These are phyloP conservation scores for Dalbergia oliveri DNA, from an alignment of 306 rosid species.

Conservation along the genomic window DNA sequence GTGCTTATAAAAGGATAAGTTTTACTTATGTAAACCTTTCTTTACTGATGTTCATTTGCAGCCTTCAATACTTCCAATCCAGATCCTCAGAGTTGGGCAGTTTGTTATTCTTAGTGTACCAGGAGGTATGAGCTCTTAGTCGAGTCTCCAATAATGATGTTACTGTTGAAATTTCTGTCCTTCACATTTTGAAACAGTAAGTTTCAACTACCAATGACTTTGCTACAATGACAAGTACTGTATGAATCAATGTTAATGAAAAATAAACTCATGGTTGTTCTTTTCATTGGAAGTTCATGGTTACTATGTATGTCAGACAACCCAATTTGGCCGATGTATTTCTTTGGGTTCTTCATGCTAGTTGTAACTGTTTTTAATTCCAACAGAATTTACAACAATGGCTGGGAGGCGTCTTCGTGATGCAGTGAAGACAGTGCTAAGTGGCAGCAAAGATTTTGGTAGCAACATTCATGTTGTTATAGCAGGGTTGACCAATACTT, in stretches of 20 bases:
- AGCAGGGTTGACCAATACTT: constrained; percentile 95
- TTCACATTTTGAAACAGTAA: background rate
- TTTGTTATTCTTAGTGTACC: constrained; percentile 91
- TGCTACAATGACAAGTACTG: constrained; percentile 30
- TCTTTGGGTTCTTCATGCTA: constrained; percentile 42
- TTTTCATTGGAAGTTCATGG: constrained; percentile 5
- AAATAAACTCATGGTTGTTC: background rate
- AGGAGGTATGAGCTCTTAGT: constrained; percentile 68
- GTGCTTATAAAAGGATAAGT: constrained; percentile 10
- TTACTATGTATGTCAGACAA: background rate
- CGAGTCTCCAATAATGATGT: constrained; percentile 9
- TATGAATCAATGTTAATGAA: constrained; percentile 11
- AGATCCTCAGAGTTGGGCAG: constrained; percentile 87
- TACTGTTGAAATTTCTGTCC: constrained; percentile 35
- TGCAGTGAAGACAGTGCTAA: constrained; percentile 81
- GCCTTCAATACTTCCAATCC: constrained; percentile 98
- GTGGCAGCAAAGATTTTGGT: constrained; percentile 53
- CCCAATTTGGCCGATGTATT: constrained; percentile 8
- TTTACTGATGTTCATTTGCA: constrained; percentile 48
- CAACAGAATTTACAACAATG: constrained; percentile 93
- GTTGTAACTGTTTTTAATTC: constrained; percentile 34
- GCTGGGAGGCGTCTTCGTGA: constrained; percentile 98
- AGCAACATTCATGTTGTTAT: constrained; percentile 71
- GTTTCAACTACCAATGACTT: constrained; percentile 26
- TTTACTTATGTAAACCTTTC: constrained; percentile 33